Base-by-base conservation (phyloP, 2,329 filamentous ascomycete genomes). In the Beauveria varroae region DNA sequence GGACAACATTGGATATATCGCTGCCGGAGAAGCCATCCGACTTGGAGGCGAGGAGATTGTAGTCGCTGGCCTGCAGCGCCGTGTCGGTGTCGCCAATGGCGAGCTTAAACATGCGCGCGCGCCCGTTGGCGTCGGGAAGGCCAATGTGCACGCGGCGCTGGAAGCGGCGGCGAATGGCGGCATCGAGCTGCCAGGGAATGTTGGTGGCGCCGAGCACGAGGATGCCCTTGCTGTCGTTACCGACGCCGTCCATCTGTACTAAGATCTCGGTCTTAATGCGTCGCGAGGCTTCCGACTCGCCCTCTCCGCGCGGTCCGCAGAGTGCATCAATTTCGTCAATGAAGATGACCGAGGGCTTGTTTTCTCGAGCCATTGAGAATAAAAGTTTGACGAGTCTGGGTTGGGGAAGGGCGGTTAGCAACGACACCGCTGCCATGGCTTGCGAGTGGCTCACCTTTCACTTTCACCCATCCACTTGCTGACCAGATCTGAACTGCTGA, bases 391-490 rank as follows among this genome's bases (percentile, higher is more conserved):
- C 95, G 68, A 99, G 83, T 70, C 92, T 96, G 69, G 53, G 24
- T 8, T 51, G 6, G 20, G 18, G 40, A 5, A 20, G 14, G 43
- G 6, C 4, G 64, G 73, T 64, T 74, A 69, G 51, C 44, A 43
- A 28, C 7, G 28, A 47, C 24, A 46, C 8, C 24, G 6, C 26
- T n/a, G 8, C 5, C 9, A 30, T 44, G 24, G 18, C 4, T 12
- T 34, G 5, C 5, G 34, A 67, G 65, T 34, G 37, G 37, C 72
- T 63, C 78, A 96, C 91, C 92, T 86, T 85, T 99, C 95, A 81
- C 90, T 96, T 77, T 99, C 95, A 79, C 95, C 95, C 95, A 99
- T 99, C 95, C 95, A 99, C 74, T 99, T 99, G 74, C 91, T 96
- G 64, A 99, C 95, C 75, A 99, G 75, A 73, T 99, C 95, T 72